Evolutionary conservation across 2,329 filamentous ascomycete species (phyloP).

Genomic region (Cordyceps militaris): DNA sequence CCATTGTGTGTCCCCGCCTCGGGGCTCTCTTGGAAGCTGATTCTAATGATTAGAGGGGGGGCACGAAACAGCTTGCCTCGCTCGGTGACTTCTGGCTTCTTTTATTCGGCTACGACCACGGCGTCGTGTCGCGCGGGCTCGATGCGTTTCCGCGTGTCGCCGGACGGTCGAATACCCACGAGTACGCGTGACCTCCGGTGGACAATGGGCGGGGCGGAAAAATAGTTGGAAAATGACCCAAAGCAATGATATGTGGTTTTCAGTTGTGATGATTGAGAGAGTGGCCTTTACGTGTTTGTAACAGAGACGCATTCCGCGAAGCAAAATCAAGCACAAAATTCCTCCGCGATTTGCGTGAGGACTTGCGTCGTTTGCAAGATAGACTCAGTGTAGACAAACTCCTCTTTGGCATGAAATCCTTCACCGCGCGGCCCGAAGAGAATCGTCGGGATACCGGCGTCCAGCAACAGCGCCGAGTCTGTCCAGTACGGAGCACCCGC

Average conservation of each 20-base stretch:
- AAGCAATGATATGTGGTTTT: no score
- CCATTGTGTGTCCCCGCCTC: no score
- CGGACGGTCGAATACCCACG: no score
- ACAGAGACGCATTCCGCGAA: background rate
- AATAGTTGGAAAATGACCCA: no score
- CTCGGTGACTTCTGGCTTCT: constrained; percentile 37
- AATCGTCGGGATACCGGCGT: constrained; percentile 37
- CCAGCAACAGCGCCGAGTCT: constrained; percentile 40
- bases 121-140: constrained; percentile 39
- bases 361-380: constrained; percentile 27
- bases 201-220: no score
- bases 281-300: background rate
- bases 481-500: constrained; percentile 38
- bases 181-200: no score
- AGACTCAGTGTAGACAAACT: constrained; percentile 41
- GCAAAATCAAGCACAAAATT: constrained; percentile 22
- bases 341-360: constrained; percentile 21
- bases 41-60: no score
- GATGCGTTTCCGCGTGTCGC: constrained; percentile 24
- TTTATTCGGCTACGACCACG: constrained; percentile 45
- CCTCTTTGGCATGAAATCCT: constrained; percentile 43
- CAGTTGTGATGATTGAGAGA: background rate
- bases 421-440: constrained; percentile 40
- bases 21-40: no score
- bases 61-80: constrained; percentile 28